Percentiles rank a stretch among this genome's conserved stretches.
Conservation (phyloP, 2,329 filamentous ascomycete genomes). For the Pseudogymnoascus pannorum region DNA sequence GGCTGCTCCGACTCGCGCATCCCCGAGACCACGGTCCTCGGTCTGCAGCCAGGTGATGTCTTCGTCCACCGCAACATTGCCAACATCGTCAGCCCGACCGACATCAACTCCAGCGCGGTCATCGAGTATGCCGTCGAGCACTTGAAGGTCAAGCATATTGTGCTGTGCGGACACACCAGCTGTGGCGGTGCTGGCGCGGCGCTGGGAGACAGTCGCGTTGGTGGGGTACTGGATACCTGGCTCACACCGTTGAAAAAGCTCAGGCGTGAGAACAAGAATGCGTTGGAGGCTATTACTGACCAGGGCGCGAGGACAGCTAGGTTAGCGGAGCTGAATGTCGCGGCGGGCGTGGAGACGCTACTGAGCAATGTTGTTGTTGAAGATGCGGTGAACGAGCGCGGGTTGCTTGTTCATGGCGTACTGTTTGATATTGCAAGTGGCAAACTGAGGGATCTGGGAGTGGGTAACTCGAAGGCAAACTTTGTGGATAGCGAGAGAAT, state of each 20-base stretch:
- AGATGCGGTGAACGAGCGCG: constrained; percentile 63
- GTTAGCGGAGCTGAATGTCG: constrained; percentile 71
- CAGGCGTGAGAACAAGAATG: constrained; percentile 40
- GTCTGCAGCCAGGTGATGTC: constrained; percentile 72
- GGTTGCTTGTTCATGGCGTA: constrained; percentile 68
- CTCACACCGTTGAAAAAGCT: constrained; percentile 43
- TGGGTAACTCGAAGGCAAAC: constrained; percentile 29
- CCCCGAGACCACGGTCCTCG: constrained; percentile 74
- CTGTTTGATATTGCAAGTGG: constrained; percentile 58
- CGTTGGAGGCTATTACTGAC: constrained; percentile 49
- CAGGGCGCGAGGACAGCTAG: constrained; percentile 47
- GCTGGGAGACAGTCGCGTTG: constrained; percentile 39
- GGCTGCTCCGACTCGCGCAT: constrained; percentile 82
- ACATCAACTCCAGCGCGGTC: constrained; percentile 67
- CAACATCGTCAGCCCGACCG: constrained; percentile 68
- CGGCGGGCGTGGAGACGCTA: constrained; percentile 58
- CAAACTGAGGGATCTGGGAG: constrained; percentile 41
- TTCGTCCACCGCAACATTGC: constrained; percentile 90
- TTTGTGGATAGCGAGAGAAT: constrained; percentile 22
- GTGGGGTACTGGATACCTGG: constrained; percentile 50
- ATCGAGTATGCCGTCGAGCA: constrained; percentile 72
- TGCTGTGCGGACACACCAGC: constrained; percentile 61
- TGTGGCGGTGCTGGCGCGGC: constrained; percentile 62
- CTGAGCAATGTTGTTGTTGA: constrained; percentile 62
- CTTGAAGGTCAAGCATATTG: constrained; percentile 63